Evolutionary conservation across 345 rosid species (phyloP).

Genomic region (Syzygium aqueum): DNA sequence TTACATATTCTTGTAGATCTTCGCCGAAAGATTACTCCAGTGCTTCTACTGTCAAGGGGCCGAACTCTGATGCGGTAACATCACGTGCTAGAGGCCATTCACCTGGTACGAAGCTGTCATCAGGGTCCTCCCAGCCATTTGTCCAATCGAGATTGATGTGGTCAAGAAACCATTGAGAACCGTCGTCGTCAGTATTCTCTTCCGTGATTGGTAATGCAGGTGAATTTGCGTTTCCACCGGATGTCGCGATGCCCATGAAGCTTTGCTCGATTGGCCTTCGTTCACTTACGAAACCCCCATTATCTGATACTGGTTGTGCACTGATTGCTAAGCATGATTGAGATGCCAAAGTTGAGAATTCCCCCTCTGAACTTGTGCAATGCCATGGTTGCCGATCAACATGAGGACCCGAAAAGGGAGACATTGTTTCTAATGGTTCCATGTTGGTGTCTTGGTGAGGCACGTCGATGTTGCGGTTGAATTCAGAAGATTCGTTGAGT

Average conservation of each 20-base stretch:
- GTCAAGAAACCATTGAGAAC: no score
- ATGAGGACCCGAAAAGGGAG: not conserved
- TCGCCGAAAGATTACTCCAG: accelerated
- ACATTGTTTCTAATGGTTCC: not conserved
- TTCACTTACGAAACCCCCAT: not conserved
- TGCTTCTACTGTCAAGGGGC: not conserved
- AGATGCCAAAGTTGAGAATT: not conserved
- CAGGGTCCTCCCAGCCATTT: not conserved
- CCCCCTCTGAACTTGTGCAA: not conserved
- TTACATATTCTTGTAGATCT: not conserved
- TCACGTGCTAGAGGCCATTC: not conserved
- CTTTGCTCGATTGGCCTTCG: not conserved
- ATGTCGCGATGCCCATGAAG: not conserved
- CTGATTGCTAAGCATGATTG: not conserved
- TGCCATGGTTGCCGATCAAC: not conserved
- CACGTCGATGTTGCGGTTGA: not conserved
- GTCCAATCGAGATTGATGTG: no score
- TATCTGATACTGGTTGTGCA: accelerated
- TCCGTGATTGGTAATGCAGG: no score
- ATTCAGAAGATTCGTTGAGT: not conserved
- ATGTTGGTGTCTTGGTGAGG: not conserved
- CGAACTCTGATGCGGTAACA: not conserved
- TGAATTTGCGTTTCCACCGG: not conserved
- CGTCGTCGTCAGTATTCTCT: no score
- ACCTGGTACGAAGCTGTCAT: accelerated